Evolutionary conservation across 805 yeast genomes (phyloP), one percentile per base, ranked within the genome.

Genomic region (Yueomyces sp.): DNA sequence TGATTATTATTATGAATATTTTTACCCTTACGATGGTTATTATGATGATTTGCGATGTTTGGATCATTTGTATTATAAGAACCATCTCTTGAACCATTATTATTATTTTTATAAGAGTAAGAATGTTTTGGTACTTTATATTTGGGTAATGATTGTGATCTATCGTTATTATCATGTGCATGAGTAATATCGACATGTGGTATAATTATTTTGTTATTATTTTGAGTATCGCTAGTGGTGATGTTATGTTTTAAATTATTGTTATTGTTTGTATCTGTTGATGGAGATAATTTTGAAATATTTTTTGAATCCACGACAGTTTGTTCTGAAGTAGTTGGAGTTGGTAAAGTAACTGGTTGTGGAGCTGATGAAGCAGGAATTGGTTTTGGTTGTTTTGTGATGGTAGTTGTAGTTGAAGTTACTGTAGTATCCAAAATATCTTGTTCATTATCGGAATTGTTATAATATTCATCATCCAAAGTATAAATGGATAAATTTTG

Each of bases 381-480:
- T n/a, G 56, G 59, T 28, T 47, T 47, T 27, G 43, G 12, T 2
- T 43, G 33, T 19, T 46, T 45, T 7, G 41, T 42, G 29, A n/a
- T 34, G n/a, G 37, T 34, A 34, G 26, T n/a, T 5, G 5, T 11
- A 11, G 37, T 34, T 7, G 37, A 7, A 11, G 37, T 11, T 5
- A 2, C n/a, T 7, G 6, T 9, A 5, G 46, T 33, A 3, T 38
- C 38, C 1, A 43, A 27, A 12, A 38, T 40, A 30, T 30, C 33
- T 6, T 6, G 9, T 6, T 30, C 33, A 34, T 34, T 34, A 11
- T 5, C 5, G 5, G 8, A 11, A 30, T 60, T 49, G 37, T 65
- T 70, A 43, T 69, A 65, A 42, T 62, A 57, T 49, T 84, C 94
- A 5, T 85, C 95, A 63, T 88, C 96, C 47, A 85, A 75, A 7